Percentiles rank a stretch among this genome's conserved stretches.
Evolutionary conservation across 2,329 filamentous ascomycete species (phyloP).

Genomic region (Sporothrix brunneoviolacea): DNA sequence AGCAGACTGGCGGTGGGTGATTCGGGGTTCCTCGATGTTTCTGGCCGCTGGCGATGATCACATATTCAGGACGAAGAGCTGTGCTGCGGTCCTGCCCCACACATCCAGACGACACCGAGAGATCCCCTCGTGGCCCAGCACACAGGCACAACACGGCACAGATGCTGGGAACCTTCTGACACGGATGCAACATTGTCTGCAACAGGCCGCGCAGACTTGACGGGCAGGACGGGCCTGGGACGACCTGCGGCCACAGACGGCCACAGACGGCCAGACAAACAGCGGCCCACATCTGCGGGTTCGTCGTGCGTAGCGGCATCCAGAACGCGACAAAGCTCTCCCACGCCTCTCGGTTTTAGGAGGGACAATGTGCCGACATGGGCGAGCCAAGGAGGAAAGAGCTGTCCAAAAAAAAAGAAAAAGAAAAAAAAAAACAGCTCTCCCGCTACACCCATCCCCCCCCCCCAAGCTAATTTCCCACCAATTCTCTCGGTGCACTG

Average conservation of each 20-base stretch:
- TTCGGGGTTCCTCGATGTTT: background rate
- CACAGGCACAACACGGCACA: slow-evolving; percentile 3
- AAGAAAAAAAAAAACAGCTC: background rate
- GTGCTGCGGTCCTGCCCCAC: slow-evolving; percentile 5
- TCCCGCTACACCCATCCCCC: background rate
- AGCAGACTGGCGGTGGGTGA: background rate
- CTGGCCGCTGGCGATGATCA: too few relatives aligned
- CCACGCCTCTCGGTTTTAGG: slow-evolving; percentile 10
- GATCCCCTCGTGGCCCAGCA: background rate
- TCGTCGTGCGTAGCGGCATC: background rate
- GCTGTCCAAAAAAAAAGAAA: background rate
- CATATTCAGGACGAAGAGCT: too few relatives aligned
- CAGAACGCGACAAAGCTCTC: background rate
- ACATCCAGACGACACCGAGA: background rate
- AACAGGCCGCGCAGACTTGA: background rate
- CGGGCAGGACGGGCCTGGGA: too few relatives aligned
- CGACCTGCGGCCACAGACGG: too few relatives aligned
- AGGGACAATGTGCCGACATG: slow-evolving; percentile 8
- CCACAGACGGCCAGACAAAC: too few relatives aligned
- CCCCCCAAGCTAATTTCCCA: slow-evolving; percentile 4
- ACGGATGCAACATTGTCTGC: slow-evolving; percentile 8
- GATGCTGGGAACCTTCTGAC: slow-evolving; percentile 4
- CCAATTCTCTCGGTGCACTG: slow-evolving; percentile 4
- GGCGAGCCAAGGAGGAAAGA: background rate
- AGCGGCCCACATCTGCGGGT: background rate